A percentile compares a stretch with the other conserved stretches of the same genome.
These are phyloP conservation scores for Aphanomyces stellatus DNA, from an alignment of 352 stramenopile species.

Conservation along the genomic window DNA sequence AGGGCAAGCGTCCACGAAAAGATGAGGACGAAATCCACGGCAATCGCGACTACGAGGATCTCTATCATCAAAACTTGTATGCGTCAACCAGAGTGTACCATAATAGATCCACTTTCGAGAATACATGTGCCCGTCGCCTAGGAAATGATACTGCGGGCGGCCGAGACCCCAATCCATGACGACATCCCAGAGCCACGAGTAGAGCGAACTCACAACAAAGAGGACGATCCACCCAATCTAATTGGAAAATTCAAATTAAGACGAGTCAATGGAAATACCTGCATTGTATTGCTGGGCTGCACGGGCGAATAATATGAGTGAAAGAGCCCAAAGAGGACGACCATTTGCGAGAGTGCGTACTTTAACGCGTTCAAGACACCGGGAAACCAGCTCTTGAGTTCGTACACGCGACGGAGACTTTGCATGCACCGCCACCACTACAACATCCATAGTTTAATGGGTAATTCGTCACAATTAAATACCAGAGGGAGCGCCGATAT, in stretches of 20 bases:
- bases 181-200: conserved; percentile 78
- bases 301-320: conserved; percentile 54
- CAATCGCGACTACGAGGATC: conserved; percentile 33
- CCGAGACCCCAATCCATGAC: conserved; percentile 82
- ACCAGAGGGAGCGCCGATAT: conserved; percentile 90
- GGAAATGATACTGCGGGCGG: conserved; percentile 52
- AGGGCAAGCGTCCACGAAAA: conserved; percentile 78
- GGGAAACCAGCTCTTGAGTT: conserved; percentile 92
- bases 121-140: conserved; percentile 79
- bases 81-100: background rate
- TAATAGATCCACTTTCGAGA: conserved; percentile 75
- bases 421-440: conserved; percentile 94
- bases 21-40: conserved; percentile 60
- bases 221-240: conserved; percentile 64
- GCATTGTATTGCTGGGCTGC: conserved; percentile 1
- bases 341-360: conserved; percentile 84
- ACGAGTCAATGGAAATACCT: background rate
- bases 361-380: conserved; percentile 96
- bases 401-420: conserved; percentile 90
- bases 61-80: background rate
- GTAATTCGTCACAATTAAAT: background rate
- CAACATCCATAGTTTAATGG: background rate
- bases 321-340: conserved; percentile 77
- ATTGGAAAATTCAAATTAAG: background rate
- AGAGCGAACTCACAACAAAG: conserved; percentile 75